Base-by-base conservation (phyloP, 2,329 filamentous ascomycete genomes). In the Aspergillus bombycis region DNA sequence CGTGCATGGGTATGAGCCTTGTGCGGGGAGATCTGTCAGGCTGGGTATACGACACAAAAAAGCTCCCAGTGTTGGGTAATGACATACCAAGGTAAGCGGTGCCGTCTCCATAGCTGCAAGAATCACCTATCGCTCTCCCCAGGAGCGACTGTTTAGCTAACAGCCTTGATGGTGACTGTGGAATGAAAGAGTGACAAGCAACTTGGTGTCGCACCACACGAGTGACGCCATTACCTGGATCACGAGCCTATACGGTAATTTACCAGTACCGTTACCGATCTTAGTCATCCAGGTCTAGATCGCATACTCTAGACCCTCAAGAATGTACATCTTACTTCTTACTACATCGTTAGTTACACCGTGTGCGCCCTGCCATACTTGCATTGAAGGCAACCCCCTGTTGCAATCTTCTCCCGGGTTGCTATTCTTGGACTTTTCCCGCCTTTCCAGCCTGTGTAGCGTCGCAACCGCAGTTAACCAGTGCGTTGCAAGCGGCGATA, bases 1-100 rank as follows among this genome's bases (percentile, higher is more conserved):
- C 89, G 89, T 57, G 93, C 94, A 80, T 97, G 93, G 70, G 94
- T 90, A 79, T 97, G 92, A 66, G 94, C 94, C 88, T 94, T 58
- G 61, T 43, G 30, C 53, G 70, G 48, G 68, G 68, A 66, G 58
- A 65, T 38, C 21, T 53, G 48, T 60, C 57, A 57, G 55, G 55
- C 23, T 53, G 48, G 26, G 53, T 36, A 21, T 58, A 28, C 28
- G 30, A 43, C n/a, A 43, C 28, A 50, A 21, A 50, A 50, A 50
- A 30, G 43, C 30, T n/a, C 43, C 21, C 34, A 57, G 57, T 26
- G 26, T 34, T 43, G 60, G 21, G 34, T 21, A 45, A 36, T 50
- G 43, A 36, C 53, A 43, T 66, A 89, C 89, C 80, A 90, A 83
- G 72, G 85, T 89, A 68, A 93, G 78, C 50, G 89, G 85, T 62